Evolutionary conservation across 2,329 filamentous ascomycete genomes (phyloP).

Genomic region (Cladosporium phlei): DNA sequence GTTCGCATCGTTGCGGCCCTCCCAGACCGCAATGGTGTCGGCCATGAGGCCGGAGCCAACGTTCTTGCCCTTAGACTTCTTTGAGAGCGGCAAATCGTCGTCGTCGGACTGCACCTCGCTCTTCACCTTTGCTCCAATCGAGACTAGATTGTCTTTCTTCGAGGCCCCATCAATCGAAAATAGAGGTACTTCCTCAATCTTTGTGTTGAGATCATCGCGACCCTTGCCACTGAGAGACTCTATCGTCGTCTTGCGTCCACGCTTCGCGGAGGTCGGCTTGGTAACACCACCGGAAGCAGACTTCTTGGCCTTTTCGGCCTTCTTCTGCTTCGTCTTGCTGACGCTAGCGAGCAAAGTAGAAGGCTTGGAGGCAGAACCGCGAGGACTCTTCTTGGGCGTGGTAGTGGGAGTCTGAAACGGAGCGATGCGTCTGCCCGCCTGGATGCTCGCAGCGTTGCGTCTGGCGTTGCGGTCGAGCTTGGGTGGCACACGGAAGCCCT

Average conservation of each 20-base stretch:
- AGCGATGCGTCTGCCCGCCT: neutral
- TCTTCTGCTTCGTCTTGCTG: constrained; percentile 9
- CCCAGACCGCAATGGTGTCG: neutral
- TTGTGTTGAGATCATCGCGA: neutral
- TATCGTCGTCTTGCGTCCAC: neutral
- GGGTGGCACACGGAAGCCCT: constrained; percentile 20
- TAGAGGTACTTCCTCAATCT: too few relatives aligned
- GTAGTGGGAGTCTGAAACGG: neutral
- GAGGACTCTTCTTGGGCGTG: neutral
- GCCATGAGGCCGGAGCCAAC: neutral
- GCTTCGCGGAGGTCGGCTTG: neutral
- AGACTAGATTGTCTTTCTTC: too few relatives aligned
- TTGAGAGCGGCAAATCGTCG: neutral
- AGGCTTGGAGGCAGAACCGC: neutral
- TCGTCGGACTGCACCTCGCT: constrained; percentile 1
- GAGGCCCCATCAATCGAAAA: too few relatives aligned
- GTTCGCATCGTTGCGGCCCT: neutral
- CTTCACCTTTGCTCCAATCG: constrained; percentile 1
- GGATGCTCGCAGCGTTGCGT: too few relatives aligned
- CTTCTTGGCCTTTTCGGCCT: neutral
- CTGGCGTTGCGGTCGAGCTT: constrained; percentile 15
- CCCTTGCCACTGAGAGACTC: neutral
- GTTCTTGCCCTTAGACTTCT: neutral
- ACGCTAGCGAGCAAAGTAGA: constrained; percentile 3
- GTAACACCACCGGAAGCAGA: neutral